Conservation (phyloP, 305 asterid genomes). For the Solanum aculeatissimum region DNA sequence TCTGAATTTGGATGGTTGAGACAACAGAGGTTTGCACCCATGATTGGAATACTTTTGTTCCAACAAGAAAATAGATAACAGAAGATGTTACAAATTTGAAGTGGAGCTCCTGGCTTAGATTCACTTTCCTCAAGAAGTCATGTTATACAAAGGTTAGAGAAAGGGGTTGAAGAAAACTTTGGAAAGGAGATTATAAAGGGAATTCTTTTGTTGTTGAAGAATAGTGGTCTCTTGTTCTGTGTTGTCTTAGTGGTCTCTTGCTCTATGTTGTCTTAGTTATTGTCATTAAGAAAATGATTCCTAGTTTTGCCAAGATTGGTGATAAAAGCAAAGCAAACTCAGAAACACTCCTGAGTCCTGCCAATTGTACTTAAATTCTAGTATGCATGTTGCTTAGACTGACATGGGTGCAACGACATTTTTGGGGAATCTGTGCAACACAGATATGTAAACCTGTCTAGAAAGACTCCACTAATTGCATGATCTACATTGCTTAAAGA, state of each 20-base stretch:
- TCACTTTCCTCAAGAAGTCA: background rate
- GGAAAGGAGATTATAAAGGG: background rate
- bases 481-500: too few relatives aligned
- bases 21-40: slow-evolving; percentile 4
- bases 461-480: too few relatives aligned
- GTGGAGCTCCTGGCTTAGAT: background rate
- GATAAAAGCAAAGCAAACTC: background rate
- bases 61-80: background rate
- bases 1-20: background rate
- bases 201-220: background rate
- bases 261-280: background rate
- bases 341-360: background rate
- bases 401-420: too few relatives aligned
- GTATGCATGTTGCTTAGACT: too few relatives aligned
- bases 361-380: background rate
- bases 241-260: background rate
- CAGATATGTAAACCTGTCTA: too few relatives aligned
- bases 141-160: background rate
- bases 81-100: background rate
- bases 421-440: too few relatives aligned
- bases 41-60: background rate
- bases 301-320: background rate
- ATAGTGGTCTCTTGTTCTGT: background rate
- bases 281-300: background rate
- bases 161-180: background rate